Evolutionary conservation across 1,139 yeast genomes (phyloP), one percentile per base, ranked within the genome.

Genomic region (Candida pseudoviswanathii): DNA sequence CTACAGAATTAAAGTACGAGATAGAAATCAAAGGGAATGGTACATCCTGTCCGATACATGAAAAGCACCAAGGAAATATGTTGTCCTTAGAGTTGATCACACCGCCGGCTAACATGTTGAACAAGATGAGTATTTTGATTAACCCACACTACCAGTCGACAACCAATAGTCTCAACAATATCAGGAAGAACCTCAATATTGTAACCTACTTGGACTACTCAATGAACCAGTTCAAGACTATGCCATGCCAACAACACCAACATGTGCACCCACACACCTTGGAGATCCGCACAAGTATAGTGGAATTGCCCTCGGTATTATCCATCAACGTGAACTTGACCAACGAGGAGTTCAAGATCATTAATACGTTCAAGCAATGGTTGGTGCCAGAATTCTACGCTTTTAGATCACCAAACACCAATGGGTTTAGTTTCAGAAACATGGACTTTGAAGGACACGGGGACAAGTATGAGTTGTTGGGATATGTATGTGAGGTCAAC

Each of bases 401-500:
- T 5, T 53, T 65, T 9, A 56, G 50, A 53, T 41, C 56, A 50
- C 4, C 71, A 65, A 53, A 53, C 11, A 41, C 31, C 32, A 22
- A 31, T 24, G 51, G 55, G 11, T 50, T 44, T 25, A 48, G 45
- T 10, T 63, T 80, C 47, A 75, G 70, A 51, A 67, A 70, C 3
- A 64, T 63, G 26, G 63, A 65, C 4, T 64, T 71, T 66, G 77
- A 57, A 51, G 70, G 70, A 21, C 67, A 63, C 16, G 43, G 44
- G 8, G 44, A 37, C 21, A 71, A 75, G 57, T 87, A 84, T 62
- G 86, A 84, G 49, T 65, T 87, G 34, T 70, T 78, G 46, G 94
- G 94, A 0, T 85, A 78, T 59, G 88, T 87, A 26, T 87, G 89
- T 43, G 86, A 85, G 58, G 78, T 87, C 3, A 77, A 80, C 22